Base-by-base conservation (phyloP, 1,139 yeast species). In the Chernovozyma sophiae-reginae region DNA sequence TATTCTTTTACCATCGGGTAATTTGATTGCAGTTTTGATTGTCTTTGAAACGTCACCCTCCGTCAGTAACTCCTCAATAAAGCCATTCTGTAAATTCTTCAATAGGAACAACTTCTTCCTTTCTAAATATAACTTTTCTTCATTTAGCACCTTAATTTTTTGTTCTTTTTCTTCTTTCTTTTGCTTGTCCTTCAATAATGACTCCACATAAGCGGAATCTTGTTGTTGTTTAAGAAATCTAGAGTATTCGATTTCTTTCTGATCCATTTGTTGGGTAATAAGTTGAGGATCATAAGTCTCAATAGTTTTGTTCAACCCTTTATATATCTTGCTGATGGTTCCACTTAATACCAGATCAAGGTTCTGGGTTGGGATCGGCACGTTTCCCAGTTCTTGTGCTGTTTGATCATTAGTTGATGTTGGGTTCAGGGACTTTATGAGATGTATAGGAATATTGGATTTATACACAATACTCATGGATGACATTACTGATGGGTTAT, bases 1-100 rank as follows among this genome's bases (percentile, higher is more conserved):
- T 3, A 81, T 55, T 33, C 95, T 67, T 34, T 70, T 69, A 1
- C 97, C 96, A 29, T 73, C 45, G 2, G 75, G 76, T 25, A 69
- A 52, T 42, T 66, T 68, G 36, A 70, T 52, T 19, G 74, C 70
- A 17, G 69, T 49, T 36, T 61, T 55, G 5, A 52, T 48, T 13
- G 11, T 16, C 12, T 26, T 26, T 6, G 29, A 26, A 27, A 7
- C 4, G 6, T 31, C 30, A 10, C 35, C 33, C 32, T 45, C 47
- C 6, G 46, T 33, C 13, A 41, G 33, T n/a, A 34, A 16, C 4
- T 31, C 30, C 14, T 35, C 31, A 19, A 32, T 25, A 23, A 25
- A 35, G 3, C 37, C 36, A 31, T 32, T 13, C 31, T 18, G 4
- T 12, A 25, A 16, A 8, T n/a, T 31, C 41, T 26, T 40, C 35